Base-by-base conservation (phyloP, 2,329 filamentous ascomycete genomes). In the Pseudocercospora crystallina region DNA sequence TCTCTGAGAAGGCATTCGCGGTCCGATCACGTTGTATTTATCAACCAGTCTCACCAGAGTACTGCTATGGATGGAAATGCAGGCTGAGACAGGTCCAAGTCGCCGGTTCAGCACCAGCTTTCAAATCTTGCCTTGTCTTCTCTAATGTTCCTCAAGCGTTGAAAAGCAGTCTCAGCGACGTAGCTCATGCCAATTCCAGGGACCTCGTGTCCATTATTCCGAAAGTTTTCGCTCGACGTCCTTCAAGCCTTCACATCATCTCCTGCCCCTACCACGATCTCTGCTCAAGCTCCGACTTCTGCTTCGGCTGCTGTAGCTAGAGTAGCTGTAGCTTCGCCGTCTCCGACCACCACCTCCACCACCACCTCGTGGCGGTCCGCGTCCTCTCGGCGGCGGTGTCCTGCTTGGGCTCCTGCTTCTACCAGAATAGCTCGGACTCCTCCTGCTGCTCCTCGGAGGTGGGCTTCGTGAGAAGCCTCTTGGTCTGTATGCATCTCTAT, bases 351-450 rank as follows among this genome's bases (percentile, higher is more conserved):
- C 31, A 11, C 53, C 47, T 13, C 50, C 50, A 13, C 44, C 43
- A 12, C 47, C 51, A 29, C 54, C 49, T 49, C 55, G 43, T 4
- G 47, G 44, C n/a, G 54, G 54, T 10, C 53, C 52, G 39, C 57
- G 54, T 43, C 58, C 49, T 39, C 57, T 48, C 26, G 51, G 49
- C 29, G 55, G 56, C 26, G 61, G 60, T 8, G 56, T 40, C 13
- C 52, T 42, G 30, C 56, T 58, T 54, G 67, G 59, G 30, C 59
- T 57, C 41, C 58, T 64, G 49, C 68, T 70, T 48, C 73, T 65
- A 53, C 62, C 64, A n/a, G 53, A 62, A 53, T 68, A 68, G 43
- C 65, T 68, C 15, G 66, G 65, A 51, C 65, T 69, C 30, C 67
- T 59, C 40, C 65, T 61, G 15, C 67, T 57, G 39, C 65, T 62